Conservation (phyloP, 768 basidiomycete genomes). For the Zangia roseola region DNA sequence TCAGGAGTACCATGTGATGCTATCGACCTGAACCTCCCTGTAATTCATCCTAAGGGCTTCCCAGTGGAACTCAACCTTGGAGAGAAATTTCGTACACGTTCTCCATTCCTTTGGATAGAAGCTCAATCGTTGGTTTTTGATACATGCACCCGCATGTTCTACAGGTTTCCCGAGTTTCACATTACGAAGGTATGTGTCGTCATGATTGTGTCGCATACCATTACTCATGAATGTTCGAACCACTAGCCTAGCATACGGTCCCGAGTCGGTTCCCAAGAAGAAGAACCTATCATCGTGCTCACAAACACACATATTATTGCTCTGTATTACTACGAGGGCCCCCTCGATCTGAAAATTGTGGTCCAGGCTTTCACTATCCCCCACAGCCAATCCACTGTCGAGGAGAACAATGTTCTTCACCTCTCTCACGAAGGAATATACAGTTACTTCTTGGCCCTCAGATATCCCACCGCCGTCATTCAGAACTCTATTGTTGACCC, state of each 20-base stretch:
- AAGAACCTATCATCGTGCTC: background rate
- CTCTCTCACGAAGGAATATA: background rate
- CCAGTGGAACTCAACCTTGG: too few relatives aligned
- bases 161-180: background rate
- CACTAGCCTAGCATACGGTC: background rate
- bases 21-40: background rate
- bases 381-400: background rate
- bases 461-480: background rate
- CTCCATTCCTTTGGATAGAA: background rate
- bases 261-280: too few relatives aligned
- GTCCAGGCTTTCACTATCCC: background rate
- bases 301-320: background rate
- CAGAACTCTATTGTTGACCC: background rate
- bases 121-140: background rate
- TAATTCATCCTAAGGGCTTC: too few relatives aligned
- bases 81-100: background rate
- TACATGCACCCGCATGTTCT: background rate
- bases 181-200: background rate
- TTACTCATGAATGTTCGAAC: background rate
- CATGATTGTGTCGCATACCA: too few relatives aligned
- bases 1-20: background rate
- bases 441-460: fast-evolving
- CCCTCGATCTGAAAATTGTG: background rate
- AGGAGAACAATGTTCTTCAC: background rate
- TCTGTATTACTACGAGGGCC: too few relatives aligned